phyloP scores from a whole-genome alignment of 352 stramenopile species.

The Pythium monospermum region DNA sequence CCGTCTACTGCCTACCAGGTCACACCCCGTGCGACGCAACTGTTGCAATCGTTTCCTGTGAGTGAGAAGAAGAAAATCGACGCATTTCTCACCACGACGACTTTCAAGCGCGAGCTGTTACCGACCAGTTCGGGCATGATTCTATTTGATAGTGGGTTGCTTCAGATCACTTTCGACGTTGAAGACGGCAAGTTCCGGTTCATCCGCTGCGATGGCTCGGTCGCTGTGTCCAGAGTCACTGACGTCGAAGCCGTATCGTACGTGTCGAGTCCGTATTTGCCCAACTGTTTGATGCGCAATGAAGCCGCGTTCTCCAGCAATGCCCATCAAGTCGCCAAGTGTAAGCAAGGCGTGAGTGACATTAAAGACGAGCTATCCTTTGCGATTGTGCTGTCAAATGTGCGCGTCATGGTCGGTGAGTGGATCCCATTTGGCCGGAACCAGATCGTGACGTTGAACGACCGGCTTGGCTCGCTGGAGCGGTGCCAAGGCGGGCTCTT shows the following conservation, averaged over 20 bases:
- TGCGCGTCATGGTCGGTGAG: constrained; percentile 96
- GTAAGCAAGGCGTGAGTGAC: constrained; percentile 68
- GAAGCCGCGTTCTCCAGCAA: constrained; percentile 94
- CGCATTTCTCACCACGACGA: constrained; percentile 40
- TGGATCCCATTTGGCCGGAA: constrained; percentile 98
- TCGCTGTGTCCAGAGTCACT: constrained; percentile 92
- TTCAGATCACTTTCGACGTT: constrained; percentile 90
- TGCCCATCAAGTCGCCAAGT: constrained; percentile 87
- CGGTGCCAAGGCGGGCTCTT: constrained; percentile 96
- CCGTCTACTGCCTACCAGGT: constrained; percentile 94
- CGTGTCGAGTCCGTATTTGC: constrained; percentile 96
- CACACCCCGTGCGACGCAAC: constrained; percentile 31
- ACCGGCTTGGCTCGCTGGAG: constrained; percentile 94
- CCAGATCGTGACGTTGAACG: constrained; percentile 97
- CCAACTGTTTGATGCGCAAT: constrained; percentile 92
- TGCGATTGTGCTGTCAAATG: constrained; percentile 95
- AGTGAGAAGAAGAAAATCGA: constrained; percentile 56
- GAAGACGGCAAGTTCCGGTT: constrained; percentile 89
- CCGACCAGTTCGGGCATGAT: constrained; percentile 82
- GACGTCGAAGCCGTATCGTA: constrained; percentile 97
- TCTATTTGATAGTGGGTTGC: constrained; percentile 85
- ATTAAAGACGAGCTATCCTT: constrained; percentile 94
- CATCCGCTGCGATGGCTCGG: constrained; percentile 70
- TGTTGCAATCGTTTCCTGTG: constrained; percentile 35
- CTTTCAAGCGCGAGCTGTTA: constrained; percentile 22